Evolutionary conservation across 2,329 filamentous ascomycete species (phyloP), one percentile per base, ranked within the genome.

Genomic region (Sporothrix brasiliensis): DNA sequence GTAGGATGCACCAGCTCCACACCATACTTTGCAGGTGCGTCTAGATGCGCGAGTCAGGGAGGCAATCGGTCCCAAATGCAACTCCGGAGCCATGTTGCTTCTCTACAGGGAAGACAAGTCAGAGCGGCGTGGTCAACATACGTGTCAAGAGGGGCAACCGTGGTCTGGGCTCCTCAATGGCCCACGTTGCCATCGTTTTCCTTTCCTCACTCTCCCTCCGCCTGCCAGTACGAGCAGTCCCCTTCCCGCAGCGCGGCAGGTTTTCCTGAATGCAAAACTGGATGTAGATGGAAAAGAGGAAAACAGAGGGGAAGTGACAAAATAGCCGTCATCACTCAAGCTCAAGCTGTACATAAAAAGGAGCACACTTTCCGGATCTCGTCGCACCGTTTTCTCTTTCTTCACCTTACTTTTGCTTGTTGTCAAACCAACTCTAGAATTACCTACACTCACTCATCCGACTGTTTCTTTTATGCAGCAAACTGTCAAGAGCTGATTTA

Each of bases 341-440:
- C 21, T 41, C 21, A 5, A 49, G 41, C 41, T 41, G 68, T 60
- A 69, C 54, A 70, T 70, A 72, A 72, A 58, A 61, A 49, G 19
- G 21, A 21, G n/a, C 10, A 44, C 39, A 68, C n/a, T 50, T 65
- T 58, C 61, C 44, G 49, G 41, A 19, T 70, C 44, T 50, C 60
- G 3, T 58, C 16, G 0, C 7, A 27, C n/a, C 58, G n/a, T 44
- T 63, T 13, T 67, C 39, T 24, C 13, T 44, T 14, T 61, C 24
- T 34, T 66, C 21, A 50, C 27, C 24, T 34, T 58, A 53, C 34
- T n/a, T 67, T 27, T 65, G 24, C 10, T 54, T 54, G 21, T 41
- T 21, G 3, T 5, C 6, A 52, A 39, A 50, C 47, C 14, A 41
- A 52, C 3, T 10, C 44, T 24, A 58, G 21, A 49, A 19, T n/a